Evolutionary conservation across 306 rosid species (phyloP).

Genomic region (Rubus parviflorus): DNA sequence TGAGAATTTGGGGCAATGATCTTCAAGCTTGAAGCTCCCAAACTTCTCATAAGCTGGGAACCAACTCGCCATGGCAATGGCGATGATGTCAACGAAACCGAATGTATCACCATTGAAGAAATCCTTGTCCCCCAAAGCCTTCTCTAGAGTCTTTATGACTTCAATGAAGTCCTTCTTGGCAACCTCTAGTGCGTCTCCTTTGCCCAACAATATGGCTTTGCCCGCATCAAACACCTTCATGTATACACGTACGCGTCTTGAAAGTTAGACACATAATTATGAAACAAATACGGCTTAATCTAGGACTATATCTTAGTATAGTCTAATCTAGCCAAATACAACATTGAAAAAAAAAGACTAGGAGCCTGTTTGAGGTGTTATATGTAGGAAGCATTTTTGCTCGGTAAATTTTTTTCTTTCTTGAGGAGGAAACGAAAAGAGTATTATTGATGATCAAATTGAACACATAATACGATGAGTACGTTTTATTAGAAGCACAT

Average conservation of each 20-base stretch:
- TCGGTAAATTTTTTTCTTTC: no score
- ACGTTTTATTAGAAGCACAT: no score
- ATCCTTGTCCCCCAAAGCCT: constrained; percentile 52
- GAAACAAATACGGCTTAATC: not conserved
- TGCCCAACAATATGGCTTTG: constrained; percentile 44
- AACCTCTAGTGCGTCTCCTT: constrained; percentile 58
- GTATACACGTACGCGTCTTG: not conserved
- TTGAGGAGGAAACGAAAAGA: no score
- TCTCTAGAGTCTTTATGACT: constrained; percentile 53
- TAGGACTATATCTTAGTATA: not conserved
- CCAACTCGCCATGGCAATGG: constrained; percentile 53
- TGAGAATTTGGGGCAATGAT: constrained; percentile 54
- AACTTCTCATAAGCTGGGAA: constrained; percentile 55
- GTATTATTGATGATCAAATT: no score
- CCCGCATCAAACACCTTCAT: constrained; percentile 51
- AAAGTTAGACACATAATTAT: not conserved
- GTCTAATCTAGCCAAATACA: no score
- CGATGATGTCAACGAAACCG: constrained; percentile 59
- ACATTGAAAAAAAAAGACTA: no score
- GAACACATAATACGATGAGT: no score
- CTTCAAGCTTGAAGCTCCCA: constrained; percentile 61
- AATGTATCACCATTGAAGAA: constrained; percentile 60
- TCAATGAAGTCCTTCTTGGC: constrained; percentile 58
- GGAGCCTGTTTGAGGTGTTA: no score
- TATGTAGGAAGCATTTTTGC: no score